Conservation (phyloP, 148 eudicot genomes). For the Camellia granthamiana region DNA sequence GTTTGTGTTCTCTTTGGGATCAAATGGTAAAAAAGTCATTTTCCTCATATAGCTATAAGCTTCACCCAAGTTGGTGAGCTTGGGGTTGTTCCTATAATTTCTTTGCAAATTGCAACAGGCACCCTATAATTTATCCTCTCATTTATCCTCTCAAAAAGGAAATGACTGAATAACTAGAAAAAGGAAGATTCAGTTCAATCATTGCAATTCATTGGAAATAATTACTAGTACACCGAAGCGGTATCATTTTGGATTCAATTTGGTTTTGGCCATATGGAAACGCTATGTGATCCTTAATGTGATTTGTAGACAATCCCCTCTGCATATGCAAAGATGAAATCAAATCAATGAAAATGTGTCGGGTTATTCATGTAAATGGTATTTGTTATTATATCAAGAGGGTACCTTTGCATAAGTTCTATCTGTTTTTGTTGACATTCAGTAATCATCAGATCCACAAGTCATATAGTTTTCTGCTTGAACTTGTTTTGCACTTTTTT, state of each 20-base stretch:
- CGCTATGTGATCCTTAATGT: neutral
- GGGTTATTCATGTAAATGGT: neutral
- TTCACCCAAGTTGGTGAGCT: neutral
- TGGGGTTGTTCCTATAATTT: neutral
- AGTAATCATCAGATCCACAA: neutral
- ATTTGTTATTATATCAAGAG: neutral
- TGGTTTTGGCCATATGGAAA: neutral
- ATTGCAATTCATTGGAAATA: neutral
- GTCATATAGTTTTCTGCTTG: neutral
- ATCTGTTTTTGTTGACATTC: neutral
- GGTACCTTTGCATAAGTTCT: neutral
- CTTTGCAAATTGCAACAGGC: neutral
- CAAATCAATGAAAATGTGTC: neutral
- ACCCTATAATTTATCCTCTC: neutral
- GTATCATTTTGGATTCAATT: neutral
- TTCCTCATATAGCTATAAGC: neutral
- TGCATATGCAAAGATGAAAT: neutral
- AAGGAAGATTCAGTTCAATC: neutral
- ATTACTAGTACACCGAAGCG: neutral
- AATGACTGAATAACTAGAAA: neutral
- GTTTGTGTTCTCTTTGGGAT: neutral
- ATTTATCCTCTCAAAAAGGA: neutral
- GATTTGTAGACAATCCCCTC: neutral
- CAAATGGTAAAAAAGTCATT: neutral
- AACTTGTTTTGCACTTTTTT: neutral